Evolutionary conservation across 371 early-diverging fungal genomes (phyloP).

Genomic region (Massospora cicadina): DNA sequence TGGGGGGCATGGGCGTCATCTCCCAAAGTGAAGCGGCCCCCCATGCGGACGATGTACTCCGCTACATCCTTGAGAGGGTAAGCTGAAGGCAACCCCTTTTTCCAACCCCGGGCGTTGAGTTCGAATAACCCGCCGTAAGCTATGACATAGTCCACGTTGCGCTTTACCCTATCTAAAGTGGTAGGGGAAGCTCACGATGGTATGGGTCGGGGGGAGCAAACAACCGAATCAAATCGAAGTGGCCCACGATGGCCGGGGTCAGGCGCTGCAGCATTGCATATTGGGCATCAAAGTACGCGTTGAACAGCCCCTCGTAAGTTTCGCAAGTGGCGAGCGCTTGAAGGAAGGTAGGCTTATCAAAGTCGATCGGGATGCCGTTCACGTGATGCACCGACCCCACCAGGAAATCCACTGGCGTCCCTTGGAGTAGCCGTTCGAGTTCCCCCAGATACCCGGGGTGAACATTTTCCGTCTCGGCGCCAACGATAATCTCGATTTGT

Average conservation of each 20-base stretch:
- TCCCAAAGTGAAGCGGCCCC: slow-evolving; percentile 62
- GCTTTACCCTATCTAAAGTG: slow-evolving; percentile 39
- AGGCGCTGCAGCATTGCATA: slow-evolving; percentile 40
- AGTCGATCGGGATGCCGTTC: slow-evolving; percentile 63
- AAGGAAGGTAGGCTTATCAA: slow-evolving; percentile 34
- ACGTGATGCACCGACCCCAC: slow-evolving; percentile 94
- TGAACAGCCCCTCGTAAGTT: slow-evolving; percentile 27
- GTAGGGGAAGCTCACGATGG: slow-evolving; percentile 16
- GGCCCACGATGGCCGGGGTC: slow-evolving; percentile 72
- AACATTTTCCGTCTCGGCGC: slow-evolving; percentile 81
- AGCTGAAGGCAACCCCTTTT: slow-evolving; percentile 64
- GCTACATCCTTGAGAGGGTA: slow-evolving; percentile 74
- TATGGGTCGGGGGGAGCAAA: slow-evolving; percentile 25
- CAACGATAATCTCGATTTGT: slow-evolving; percentile 55
- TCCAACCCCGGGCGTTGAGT: slow-evolving; percentile 82
- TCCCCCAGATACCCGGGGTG: slow-evolving; percentile 16
- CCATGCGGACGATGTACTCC: slow-evolving; percentile 39
- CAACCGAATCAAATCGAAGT: slow-evolving; percentile 82
- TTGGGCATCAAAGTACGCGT: slow-evolving; percentile 77
- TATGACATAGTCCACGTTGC: slow-evolving; percentile 68
- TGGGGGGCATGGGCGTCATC: slow-evolving; percentile 86
- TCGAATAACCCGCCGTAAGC: slow-evolving; percentile 77
- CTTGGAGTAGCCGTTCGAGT: slow-evolving; percentile 10
- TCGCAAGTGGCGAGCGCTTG: slow-evolving; percentile 22
- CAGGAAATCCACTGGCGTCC: slow-evolving; percentile 40